Percentiles rank a stretch among this genome's conserved stretches.
These are phyloP conservation scores for Fusarium pilosicola DNA, from an alignment of 2,329 filamentous ascomycete species.

Conservation along the genomic window DNA sequence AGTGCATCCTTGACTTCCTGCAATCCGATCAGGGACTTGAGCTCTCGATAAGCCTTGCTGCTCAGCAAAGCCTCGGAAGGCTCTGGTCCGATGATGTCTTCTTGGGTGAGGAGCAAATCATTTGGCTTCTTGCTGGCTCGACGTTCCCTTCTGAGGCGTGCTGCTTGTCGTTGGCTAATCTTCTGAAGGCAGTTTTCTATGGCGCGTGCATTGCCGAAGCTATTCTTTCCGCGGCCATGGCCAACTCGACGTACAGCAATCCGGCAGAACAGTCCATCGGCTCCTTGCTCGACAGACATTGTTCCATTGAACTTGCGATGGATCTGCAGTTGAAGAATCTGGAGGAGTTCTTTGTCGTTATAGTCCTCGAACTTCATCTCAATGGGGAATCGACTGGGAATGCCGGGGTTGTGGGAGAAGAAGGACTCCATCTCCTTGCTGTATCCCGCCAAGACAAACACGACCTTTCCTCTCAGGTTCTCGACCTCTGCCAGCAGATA, in stretches of 20 bases:
- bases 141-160: conserved; percentile 62
- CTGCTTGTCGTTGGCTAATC: conserved; percentile 68
- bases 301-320: conserved; percentile 60
- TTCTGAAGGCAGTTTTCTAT: conserved; percentile 69
- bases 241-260: conserved; percentile 72
- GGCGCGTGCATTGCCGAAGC: conserved; percentile 78
- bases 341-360: conserved; percentile 68
- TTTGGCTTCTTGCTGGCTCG: conserved; percentile 56
- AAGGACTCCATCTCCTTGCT: conserved; percentile 79
- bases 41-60: conserved; percentile 65
- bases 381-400: conserved; percentile 75
- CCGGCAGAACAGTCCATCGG: conserved; percentile 69
- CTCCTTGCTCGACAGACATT: conserved; percentile 70
- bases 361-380: conserved; percentile 77
- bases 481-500: conserved; percentile 78
- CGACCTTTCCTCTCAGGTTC: conserved; percentile 74
- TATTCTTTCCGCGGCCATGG: conserved; percentile 68
- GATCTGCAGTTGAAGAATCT: conserved; percentile 68
- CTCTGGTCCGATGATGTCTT: conserved; percentile 78
- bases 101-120: conserved; percentile 68
- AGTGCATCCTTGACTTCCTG: conserved; percentile 70
- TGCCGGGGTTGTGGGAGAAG: conserved; percentile 77
- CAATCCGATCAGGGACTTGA: conserved; percentile 70
- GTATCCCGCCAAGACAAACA: conserved; percentile 80
- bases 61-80: conserved; percentile 62